A percentile compares a stretch with the other conserved stretches of the same genome.
These are phyloP conservation scores for Cercis canadensis DNA, from an alignment of 306 rosid species.

Conservation along the genomic window DNA sequence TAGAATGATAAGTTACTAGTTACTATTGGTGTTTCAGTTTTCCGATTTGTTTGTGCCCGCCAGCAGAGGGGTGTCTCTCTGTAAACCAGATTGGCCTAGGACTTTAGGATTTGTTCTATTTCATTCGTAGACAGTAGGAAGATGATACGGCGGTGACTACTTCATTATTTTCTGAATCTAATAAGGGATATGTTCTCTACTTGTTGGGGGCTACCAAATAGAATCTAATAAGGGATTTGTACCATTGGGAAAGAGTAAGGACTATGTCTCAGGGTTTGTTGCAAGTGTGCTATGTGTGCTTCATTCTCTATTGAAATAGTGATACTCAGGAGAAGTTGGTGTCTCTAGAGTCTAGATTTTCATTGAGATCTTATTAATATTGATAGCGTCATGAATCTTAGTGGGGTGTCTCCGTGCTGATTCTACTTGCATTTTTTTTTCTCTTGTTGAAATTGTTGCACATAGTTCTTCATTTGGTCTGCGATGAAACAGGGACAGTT, in stretches of 20 bases:
- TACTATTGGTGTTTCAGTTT: neutral
- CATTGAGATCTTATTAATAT: neutral
- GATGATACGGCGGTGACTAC: too few relatives aligned
- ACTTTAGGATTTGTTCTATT: too few relatives aligned
- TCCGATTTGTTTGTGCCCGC: too few relatives aligned
- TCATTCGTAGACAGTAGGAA: too few relatives aligned
- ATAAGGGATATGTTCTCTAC: too few relatives aligned
- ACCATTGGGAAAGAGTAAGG: neutral
- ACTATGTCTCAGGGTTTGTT: neutral
- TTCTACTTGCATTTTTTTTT: neutral
- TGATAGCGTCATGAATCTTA: neutral
- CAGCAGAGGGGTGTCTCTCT: too few relatives aligned
- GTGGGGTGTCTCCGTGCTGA: conserved; percentile 2
- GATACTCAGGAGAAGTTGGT: neutral
- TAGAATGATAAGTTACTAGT: neutral
- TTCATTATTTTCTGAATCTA: too few relatives aligned
- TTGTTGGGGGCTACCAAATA: neutral
- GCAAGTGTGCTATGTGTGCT: neutral
- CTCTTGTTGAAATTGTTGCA: neutral
- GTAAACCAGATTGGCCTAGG: too few relatives aligned
- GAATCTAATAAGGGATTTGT: neutral
- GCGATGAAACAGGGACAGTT: neutral
- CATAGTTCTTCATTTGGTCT: neutral
- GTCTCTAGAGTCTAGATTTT: neutral
- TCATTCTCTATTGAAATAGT: neutral